Base-by-base conservation (phyloP, 1,139 yeast species). In the Pichia sp. region DNA sequence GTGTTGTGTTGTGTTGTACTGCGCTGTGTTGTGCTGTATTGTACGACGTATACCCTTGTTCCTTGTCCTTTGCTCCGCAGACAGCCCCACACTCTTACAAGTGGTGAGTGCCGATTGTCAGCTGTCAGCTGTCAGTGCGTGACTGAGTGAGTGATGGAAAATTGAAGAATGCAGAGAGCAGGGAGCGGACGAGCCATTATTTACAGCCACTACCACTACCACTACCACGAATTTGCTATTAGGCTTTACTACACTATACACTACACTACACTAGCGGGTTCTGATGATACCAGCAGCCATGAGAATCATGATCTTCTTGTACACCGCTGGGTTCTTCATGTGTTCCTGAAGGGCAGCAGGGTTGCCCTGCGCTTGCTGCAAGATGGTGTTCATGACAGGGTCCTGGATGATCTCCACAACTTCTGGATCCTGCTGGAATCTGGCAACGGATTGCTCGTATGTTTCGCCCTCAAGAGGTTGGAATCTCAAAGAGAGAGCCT, bases 261-360 rank as follows among this genome's bases (percentile, higher is more conserved):
- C n/a, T n/a, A 22, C 13, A 22, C 25, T 12, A 10, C 9, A 29
- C 28, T 29, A 86, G 58, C 95, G 78, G 28, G 96, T 87, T 62
- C 96, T 83, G 56, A 93, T 88, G 41, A 93, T 86, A 58, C 99
- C 99, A 22, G 98, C 96, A 40, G 96, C 94, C 58, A 88, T 81
- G 63, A 93, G 74, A 56, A 84, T 74, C 60, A 84, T 83, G 54
- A 93, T 79, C 76, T 91, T 93, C 62, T 78, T 80, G 53, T 79
- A 75, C 37, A 93, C 87, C 47, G 79, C 94, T 25, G 98, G 97
- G 64, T 91, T 93, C 69, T 76, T 84, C 96, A 93, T 87, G 64
- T 93, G 98, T 51, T 91, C 97, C 59, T 85, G 93, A 51, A 93
- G 72, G 33, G 98, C 97, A 35, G 95, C 95, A 32, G 98, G 98